Base-by-base conservation (phyloP, 225 moss, liverwort and hornwort species). In the Neckera pumila region DNA sequence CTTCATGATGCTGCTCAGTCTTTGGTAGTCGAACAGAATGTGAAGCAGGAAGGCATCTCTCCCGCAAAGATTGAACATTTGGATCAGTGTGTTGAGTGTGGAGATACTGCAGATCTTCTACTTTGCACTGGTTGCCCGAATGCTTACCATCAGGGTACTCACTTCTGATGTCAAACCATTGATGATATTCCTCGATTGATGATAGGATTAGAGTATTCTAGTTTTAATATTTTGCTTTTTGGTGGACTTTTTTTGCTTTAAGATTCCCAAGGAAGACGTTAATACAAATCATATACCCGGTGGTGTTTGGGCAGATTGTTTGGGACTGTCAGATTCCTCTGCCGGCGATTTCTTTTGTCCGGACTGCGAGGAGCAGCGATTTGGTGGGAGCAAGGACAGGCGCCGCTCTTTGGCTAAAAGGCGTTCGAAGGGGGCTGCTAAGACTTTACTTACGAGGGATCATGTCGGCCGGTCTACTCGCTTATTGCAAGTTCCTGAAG, bases 61-160 rank as follows among this genome's bases (percentile, higher is more conserved):
- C 83, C 90, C 74, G 73, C 91, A 20, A 89, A 89, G 83, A 91
- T 96, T 72, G 96, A 98, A 76, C 94, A 98, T 91, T 89, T 95
- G 79, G 97, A 97, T 81, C 92, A 95, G 57, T 98, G 98, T 89
- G 93, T 93, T 85, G 97, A 98, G 83, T 98, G 98, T 84, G 96
- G 95, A 85, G 97, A 98, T 69, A 91, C 92, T 76, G 93, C 90
- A 67, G 96, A 98, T 70, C 95, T 98, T 85, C 95, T 95, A 33
- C 88, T 95, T 33, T 98, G 97, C 67, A 93, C 92, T 89, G 89
- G 93, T 90, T 98, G 97, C 88, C 95, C 96, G 57, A 95, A 92
- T 90, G 95, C 94, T 47, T 97, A 95, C 85, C 95, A 96, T 92
- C 94, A 88, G 83, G 97, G 97, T 97, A 92, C 67, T 71, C 43